Conservation (phyloP, 225 moss, liverwort and hornwort species). For the Polytrichum commune region DNA sequence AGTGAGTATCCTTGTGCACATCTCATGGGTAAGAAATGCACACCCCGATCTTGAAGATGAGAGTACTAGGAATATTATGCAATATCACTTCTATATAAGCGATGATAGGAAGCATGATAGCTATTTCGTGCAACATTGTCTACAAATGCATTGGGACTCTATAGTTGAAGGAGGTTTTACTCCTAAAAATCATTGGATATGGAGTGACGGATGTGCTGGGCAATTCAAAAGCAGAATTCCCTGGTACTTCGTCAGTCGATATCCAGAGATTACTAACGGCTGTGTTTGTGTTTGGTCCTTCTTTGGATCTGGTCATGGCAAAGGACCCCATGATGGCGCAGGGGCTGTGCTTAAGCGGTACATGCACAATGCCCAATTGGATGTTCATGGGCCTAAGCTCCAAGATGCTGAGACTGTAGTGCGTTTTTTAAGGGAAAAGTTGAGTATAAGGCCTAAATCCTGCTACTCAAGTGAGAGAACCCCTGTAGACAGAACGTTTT, state of each 20-base stretch:
- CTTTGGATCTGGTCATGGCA: conserved; percentile 5
- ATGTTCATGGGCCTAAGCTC: neutral
- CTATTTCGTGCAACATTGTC: conserved; percentile 1
- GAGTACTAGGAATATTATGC: neutral
- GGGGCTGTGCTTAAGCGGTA: neutral
- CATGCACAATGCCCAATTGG: neutral
- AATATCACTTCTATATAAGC: conserved; percentile 6
- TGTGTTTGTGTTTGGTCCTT: conserved; percentile 1
- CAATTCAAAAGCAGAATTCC: neutral
- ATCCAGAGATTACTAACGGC: neutral
- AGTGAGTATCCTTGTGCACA: conserved; percentile 3
- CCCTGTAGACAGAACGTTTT: neutral
- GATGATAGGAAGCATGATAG: conserved; percentile 6
- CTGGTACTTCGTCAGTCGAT: neutral
- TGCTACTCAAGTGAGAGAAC: neutral
- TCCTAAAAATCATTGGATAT: conserved; percentile 4
- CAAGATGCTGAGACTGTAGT: conserved; percentile 1
- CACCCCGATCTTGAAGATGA: conserved; percentile 3
- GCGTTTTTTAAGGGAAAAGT: neutral
- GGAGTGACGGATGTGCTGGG: conserved; percentile 3
- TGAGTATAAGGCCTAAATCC: neutral
- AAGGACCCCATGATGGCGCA: conserved; percentile 4
- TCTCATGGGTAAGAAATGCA: neutral
- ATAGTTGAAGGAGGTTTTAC: neutral
- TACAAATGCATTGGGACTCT: neutral